Percentiles rank a stretch among this genome's conserved stretches.
These are phyloP conservation scores for Yarrowia sp. DNA, from an alignment of 805 yeast species.

Conservation along the genomic window DNA sequence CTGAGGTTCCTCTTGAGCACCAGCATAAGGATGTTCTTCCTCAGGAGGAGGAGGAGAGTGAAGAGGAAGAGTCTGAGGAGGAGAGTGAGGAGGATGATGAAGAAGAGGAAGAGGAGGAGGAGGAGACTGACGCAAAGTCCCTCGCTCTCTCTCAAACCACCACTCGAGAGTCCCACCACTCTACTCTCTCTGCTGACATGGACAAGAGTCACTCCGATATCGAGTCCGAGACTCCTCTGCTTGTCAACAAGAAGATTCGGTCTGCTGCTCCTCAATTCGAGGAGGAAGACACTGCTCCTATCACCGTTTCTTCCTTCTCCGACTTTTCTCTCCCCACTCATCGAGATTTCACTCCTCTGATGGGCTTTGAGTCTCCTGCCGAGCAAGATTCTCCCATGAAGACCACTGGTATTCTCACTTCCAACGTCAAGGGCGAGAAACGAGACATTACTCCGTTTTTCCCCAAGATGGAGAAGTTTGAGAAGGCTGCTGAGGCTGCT, in stretches of 20 bases:
- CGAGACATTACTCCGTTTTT: conserved; percentile 11
- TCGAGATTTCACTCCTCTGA: conserved; percentile 19
- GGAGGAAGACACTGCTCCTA: neutral
- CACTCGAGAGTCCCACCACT: neutral
- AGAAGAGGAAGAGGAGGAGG: neutral
- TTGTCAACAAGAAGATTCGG: conserved; percentile 5
- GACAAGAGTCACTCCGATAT: neutral
- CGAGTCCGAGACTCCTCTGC: conserved; percentile 4
- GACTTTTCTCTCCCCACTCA: conserved; percentile 14
- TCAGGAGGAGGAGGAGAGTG: neutral
- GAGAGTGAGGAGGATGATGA: neutral
- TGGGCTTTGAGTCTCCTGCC: conserved; percentile 17
- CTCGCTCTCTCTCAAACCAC: neutral
- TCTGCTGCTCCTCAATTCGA: neutral
- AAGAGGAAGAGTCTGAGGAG: neutral
- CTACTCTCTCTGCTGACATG: neutral
- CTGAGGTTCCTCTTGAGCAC: conserved; percentile 1
- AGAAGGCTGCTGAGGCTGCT: neutral
- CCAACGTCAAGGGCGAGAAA: conserved; percentile 8
- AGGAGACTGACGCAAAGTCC: neutral
- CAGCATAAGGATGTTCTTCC: neutral
- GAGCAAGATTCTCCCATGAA: conserved; percentile 17
- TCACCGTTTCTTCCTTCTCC: neutral
- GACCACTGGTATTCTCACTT: conserved; percentile 9
- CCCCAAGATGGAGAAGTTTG: conserved; percentile 15